Percentiles rank a stretch among this genome's conserved stretches.
phyloP scores from a whole-genome alignment of 805 yeast species.

The Wickerhamiella allomyrinae region DNA sequence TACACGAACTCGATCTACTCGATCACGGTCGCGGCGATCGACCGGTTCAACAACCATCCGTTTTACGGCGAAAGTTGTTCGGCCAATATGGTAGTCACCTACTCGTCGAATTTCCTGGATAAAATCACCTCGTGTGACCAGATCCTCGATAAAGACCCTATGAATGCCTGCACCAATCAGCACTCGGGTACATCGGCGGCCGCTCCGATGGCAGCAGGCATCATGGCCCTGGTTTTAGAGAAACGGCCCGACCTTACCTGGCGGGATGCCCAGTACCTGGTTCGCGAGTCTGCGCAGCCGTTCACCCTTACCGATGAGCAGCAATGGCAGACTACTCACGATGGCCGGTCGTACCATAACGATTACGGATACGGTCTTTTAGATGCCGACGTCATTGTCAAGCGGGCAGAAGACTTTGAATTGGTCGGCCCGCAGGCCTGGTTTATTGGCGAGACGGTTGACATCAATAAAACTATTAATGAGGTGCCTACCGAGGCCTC shows the following conservation, averaged over 20 bases:
- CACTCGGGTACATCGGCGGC: conserved; percentile 99
- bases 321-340: conserved; percentile 57
- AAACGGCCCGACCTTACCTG: conserved; percentile 82
- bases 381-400: conserved; percentile 66
- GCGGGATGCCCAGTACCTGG: conserved; percentile 87
- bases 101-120: conserved; percentile 81
- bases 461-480: conserved; percentile 23
- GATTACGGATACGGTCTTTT: conserved; percentile 84
- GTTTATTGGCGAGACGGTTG: conserved; percentile 37
- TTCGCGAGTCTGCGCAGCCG: conserved; percentile 55
- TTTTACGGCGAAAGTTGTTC: conserved; percentile 83
- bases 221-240: conserved; percentile 66
- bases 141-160: conserved; percentile 34
- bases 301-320: conserved; percentile 48
- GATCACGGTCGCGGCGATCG: conserved; percentile 88
- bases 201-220: conserved; percentile 97
- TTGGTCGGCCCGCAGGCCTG: conserved; percentile 88
- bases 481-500: conserved; percentile 19
- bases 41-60: conserved; percentile 75
- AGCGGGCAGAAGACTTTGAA: conserved; percentile 58
- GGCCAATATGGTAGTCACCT: conserved; percentile 88
- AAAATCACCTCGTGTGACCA: conserved; percentile 63
- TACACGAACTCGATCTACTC: conserved; percentile 92
- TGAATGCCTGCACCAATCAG: conserved; percentile 46
- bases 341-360: conserved; percentile 62